These are phyloP conservation scores for Neonectria magnoliae DNA, from an alignment of 2,329 filamentous ascomycete genomes.

Conservation along the genomic window DNA sequence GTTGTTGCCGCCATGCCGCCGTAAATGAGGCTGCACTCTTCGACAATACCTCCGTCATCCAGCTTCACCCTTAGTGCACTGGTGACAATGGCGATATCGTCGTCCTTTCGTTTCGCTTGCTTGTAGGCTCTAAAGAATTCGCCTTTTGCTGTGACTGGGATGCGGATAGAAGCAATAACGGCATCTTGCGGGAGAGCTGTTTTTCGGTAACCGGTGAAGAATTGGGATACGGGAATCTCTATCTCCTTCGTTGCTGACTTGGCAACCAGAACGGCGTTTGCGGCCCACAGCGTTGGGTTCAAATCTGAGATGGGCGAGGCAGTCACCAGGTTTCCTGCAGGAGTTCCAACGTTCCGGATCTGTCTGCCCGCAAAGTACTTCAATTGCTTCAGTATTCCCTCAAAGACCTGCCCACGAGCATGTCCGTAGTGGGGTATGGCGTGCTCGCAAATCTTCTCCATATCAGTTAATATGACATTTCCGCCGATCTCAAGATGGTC, in stretches of 20 bases:
- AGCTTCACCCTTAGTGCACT: constrained; percentile 81
- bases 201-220: constrained; percentile 90
- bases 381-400: constrained; percentile 92
- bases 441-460: constrained; percentile 84
- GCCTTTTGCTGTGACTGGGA: constrained; percentile 80
- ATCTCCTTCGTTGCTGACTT: constrained; percentile 78
- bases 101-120: constrained; percentile 95
- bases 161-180: constrained; percentile 86
- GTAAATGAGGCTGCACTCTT: constrained; percentile 83
- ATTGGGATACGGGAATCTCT: constrained; percentile 90
- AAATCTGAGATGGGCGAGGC: constrained; percentile 96
- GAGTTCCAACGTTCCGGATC: constrained; percentile 97
- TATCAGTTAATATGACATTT: constrained; percentile 90
- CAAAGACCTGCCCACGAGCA: constrained; percentile 79
- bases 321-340: constrained; percentile 92
- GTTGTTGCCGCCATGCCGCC: constrained; percentile 96
- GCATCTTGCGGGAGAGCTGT: constrained; percentile 85
- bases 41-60: constrained; percentile 74
- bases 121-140: constrained; percentile 94
- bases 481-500: constrained; percentile 91
- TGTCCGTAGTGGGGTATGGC: constrained; percentile 83
- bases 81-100: constrained; percentile 98
- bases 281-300: constrained; percentile 92
- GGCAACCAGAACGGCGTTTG: constrained; percentile 82
- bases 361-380: constrained; percentile 95